Conservation (phyloP, 352 stramenopile species). For the Thraustotheca clavata region DNA sequence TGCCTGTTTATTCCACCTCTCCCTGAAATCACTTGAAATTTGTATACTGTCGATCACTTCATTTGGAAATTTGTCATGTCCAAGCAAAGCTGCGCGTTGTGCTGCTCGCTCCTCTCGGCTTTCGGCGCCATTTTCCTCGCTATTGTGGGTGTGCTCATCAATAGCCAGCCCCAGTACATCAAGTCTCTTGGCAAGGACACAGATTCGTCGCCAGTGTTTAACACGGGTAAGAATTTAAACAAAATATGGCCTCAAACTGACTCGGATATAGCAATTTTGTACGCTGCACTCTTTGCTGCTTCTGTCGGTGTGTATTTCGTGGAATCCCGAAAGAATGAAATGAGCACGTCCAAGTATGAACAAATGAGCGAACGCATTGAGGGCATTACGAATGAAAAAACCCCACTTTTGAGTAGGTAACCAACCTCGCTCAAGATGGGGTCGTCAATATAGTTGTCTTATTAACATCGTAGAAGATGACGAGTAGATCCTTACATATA, state of each 20-base stretch:
- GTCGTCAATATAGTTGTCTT: neutral
- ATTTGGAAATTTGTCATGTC: slow-evolving; percentile 8
- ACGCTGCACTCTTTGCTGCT: slow-evolving; percentile 57
- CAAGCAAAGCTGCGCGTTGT: slow-evolving; percentile 35
- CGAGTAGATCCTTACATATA: neutral
- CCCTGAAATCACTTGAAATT: neutral
- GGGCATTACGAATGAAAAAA: slow-evolving; percentile 22
- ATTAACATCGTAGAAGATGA: slow-evolving; percentile 2
- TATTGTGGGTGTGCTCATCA: slow-evolving; percentile 50
- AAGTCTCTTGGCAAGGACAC: slow-evolving; percentile 69
- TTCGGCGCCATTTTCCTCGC: slow-evolving; percentile 70
- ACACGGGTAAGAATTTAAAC: slow-evolving; percentile 30
- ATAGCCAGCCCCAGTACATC: slow-evolving; percentile 76
- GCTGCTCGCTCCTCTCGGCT: slow-evolving; percentile 64
- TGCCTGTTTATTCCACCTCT: neutral
- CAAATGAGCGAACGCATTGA: slow-evolving; percentile 18
- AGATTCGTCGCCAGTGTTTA: slow-evolving; percentile 52
- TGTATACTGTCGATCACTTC: neutral
- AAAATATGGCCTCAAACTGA: neutral
- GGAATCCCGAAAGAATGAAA: slow-evolving; percentile 46
- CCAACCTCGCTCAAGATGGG: neutral
- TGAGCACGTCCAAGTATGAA: slow-evolving; percentile 18
- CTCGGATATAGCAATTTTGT: slow-evolving; percentile 39
- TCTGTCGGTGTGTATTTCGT: slow-evolving; percentile 62
- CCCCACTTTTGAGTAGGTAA: slow-evolving; percentile 22